Percentiles rank a stretch among this genome's conserved stretches.
phyloP scores from a whole-genome alignment of 805 yeast species.

The Yamadazyma nakazawae region DNA sequence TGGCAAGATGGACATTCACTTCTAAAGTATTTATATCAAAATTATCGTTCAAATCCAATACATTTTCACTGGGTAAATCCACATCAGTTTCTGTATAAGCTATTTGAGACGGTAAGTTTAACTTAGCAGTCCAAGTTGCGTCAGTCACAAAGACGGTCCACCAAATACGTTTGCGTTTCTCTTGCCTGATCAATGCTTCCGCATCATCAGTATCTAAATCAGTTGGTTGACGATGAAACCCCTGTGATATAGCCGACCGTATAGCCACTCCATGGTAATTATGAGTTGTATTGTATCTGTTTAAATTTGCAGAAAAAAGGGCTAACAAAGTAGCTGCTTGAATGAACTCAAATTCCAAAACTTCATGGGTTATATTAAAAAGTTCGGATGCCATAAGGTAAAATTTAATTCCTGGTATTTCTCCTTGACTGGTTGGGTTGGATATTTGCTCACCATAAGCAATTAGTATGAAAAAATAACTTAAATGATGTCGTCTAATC shows the following conservation, averaged over 20 bases:
- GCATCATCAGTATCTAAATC: conserved; percentile 6
- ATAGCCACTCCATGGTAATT: conserved; percentile 40
- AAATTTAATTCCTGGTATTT: conserved; percentile 33
- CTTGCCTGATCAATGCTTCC: conserved; percentile 12
- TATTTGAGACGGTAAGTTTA: conserved; percentile 38
- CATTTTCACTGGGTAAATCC: conserved; percentile 37
- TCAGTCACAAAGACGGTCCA: conserved; percentile 42
- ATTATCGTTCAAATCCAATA: conserved; percentile 23
- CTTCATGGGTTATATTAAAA: conserved; percentile 31
- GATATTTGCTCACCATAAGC: conserved; percentile 39
- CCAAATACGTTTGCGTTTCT: conserved; percentile 38
- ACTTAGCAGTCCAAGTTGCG: conserved; percentile 38
- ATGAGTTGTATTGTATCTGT: conserved; percentile 35
- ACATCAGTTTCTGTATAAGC: conserved; percentile 43
- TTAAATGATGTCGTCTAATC: conserved; percentile 17
- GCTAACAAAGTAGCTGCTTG: conserved; percentile 34
- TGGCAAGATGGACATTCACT: conserved; percentile 37
- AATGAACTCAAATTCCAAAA: conserved; percentile 28
- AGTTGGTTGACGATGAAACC: conserved; percentile 32
- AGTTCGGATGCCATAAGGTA: conserved; percentile 31
- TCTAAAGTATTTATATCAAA: conserved; percentile 31
- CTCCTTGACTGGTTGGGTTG: conserved; percentile 7
- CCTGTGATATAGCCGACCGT: conserved; percentile 35
- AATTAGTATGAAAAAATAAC: conserved; percentile 30
- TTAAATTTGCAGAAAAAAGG: conserved; percentile 35